A percentile compares a stretch with the other conserved stretches of the same genome.
Conservation (phyloP, 495 filamentous ascomycete genomes). For the Thermochaetoides thermophila region DNA sequence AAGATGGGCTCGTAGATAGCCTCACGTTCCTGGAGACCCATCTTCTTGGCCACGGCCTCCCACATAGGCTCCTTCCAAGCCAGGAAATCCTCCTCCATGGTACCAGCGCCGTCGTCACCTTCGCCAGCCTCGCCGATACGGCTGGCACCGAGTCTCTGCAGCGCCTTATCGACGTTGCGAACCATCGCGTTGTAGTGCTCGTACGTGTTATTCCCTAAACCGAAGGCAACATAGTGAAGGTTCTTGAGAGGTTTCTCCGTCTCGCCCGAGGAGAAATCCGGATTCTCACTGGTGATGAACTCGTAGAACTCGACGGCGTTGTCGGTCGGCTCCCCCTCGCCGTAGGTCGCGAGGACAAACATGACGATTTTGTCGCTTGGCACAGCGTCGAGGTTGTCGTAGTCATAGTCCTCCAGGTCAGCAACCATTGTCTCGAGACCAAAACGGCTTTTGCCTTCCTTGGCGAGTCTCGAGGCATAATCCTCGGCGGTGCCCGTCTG, state of each 20-base stretch:
- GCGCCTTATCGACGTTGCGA: slow-evolving; percentile 65
- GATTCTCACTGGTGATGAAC: slow-evolving; percentile 71
- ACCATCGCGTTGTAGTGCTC: slow-evolving; percentile 99
- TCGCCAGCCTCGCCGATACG: slow-evolving; percentile 82
- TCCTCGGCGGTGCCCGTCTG: slow-evolving; percentile 98
- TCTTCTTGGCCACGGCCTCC: slow-evolving; percentile 60
- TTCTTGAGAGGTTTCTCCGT: slow-evolving; percentile 65
- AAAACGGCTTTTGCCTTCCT: slow-evolving; percentile 92
- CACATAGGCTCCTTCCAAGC: slow-evolving; percentile 99
- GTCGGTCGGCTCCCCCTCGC: slow-evolving; percentile 95
- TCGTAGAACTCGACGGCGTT: slow-evolving; percentile 99
- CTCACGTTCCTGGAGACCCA: slow-evolving; percentile 89
- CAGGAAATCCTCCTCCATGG: slow-evolving; percentile 99
- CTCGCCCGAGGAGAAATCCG: slow-evolving; percentile 66
- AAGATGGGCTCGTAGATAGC: slow-evolving; percentile 93
- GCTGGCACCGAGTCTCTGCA: slow-evolving; percentile 66
- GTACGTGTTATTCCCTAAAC: slow-evolving; percentile 96
- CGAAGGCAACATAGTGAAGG: slow-evolving; percentile 89
- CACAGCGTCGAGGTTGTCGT: slow-evolving; percentile 80
- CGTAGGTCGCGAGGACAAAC: slow-evolving; percentile 95
- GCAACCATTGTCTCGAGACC: slow-evolving; percentile 97
- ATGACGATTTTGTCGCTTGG: slow-evolving; percentile 82
- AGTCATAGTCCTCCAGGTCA: slow-evolving; percentile 96
- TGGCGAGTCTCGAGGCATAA: slow-evolving; percentile 92
- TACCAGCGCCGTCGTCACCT: slow-evolving; percentile 94